A percentile compares a stretch with the other conserved stretches of the same genome.
These are phyloP conservation scores for Gorgonomyces haynaldii DNA, from an alignment of 192 early-diverging fungal species.

Conservation along the genomic window DNA sequence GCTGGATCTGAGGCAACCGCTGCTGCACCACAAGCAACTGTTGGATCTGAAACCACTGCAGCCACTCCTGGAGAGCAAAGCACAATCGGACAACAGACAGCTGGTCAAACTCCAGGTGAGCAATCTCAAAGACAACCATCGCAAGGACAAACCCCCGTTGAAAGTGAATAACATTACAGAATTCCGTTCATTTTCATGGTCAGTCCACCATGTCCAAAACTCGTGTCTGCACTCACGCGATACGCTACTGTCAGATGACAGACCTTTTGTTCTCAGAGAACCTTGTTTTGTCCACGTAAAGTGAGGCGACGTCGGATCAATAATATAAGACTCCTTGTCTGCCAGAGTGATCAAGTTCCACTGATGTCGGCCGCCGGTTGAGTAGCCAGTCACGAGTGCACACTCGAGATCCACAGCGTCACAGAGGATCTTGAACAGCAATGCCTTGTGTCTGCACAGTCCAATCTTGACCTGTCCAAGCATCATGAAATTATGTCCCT, in stretches of 20 bases:
- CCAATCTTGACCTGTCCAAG: constrained; percentile 31
- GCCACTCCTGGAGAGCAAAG: no score
- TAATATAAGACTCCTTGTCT: constrained; percentile 17
- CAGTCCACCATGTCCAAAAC: constrained; percentile 38
- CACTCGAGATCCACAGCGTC: constrained; percentile 31
- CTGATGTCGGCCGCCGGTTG: constrained; percentile 35
- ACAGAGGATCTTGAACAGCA: constrained; percentile 39
- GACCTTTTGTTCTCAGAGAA: constrained; percentile 21
- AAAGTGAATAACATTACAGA: no score
- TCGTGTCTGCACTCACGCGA: constrained; percentile 16
- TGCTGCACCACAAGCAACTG: no score
- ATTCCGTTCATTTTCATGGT: constrained; percentile 31
- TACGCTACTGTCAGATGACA: no score
- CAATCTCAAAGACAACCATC: no score
- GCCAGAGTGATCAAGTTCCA: constrained; percentile 40
- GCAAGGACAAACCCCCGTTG: no score
- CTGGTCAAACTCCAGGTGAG: no score
- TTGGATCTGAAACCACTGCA: no score
- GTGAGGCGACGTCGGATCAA: constrained; percentile 37
- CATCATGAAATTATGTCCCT: constrained; percentile 40
- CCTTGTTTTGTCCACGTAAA: constrained; percentile 43
- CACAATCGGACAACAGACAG: no score
- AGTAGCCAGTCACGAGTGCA: constrained; percentile 38
- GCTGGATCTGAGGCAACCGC: no score
- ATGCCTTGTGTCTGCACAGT: constrained; percentile 38